phyloP scores from a whole-genome alignment of 805 yeast genomes.

The Starmerella floricola region DNA sequence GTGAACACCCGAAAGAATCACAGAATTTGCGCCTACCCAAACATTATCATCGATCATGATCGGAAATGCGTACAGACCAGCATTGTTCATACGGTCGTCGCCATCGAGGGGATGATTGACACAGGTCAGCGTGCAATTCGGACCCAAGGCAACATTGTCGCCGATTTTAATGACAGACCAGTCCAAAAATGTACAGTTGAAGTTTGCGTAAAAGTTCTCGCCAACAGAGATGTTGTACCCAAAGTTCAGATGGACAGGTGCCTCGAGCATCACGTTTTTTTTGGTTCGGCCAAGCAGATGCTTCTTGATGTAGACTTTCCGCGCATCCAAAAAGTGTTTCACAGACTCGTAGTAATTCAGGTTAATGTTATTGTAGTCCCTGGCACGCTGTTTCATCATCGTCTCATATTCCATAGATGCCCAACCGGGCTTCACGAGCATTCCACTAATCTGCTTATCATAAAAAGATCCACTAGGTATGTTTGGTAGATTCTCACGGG shows the following conservation, averaged over 20 bases:
- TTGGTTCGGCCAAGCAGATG: slow-evolving; percentile 41
- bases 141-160: slow-evolving; percentile 46
- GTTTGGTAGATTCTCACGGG: slow-evolving; percentile 11
- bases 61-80: slow-evolving; percentile 43
- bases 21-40: slow-evolving; percentile 51
- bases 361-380: slow-evolving; percentile 24
- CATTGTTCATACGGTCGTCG: slow-evolving; percentile 31
- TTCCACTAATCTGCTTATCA: slow-evolving; percentile 44
- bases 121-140: slow-evolving; percentile 45
- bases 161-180: slow-evolving; percentile 50
- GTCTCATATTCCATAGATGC: slow-evolving; percentile 25
- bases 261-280: slow-evolving; percentile 35
- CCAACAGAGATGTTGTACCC: slow-evolving; percentile 54
- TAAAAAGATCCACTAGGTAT: slow-evolving; percentile 31
- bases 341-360: slow-evolving; percentile 19
- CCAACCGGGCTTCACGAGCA: slow-evolving; percentile 33
- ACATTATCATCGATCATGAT: slow-evolving; percentile 50
- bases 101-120: slow-evolving; percentile 56
- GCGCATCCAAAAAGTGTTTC: slow-evolving; percentile 29
- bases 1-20: slow-evolving; percentile 49
- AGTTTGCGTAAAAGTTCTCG: slow-evolving; percentile 46
- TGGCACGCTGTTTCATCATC: slow-evolving; percentile 26
- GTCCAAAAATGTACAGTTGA: slow-evolving; percentile 42
- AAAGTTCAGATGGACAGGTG: slow-evolving; percentile 52
- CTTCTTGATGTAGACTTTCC: slow-evolving; percentile 28